Base-by-base conservation (phyloP, 2,329 filamentous ascomycete genomes). In the Phialophora chinensis region DNA sequence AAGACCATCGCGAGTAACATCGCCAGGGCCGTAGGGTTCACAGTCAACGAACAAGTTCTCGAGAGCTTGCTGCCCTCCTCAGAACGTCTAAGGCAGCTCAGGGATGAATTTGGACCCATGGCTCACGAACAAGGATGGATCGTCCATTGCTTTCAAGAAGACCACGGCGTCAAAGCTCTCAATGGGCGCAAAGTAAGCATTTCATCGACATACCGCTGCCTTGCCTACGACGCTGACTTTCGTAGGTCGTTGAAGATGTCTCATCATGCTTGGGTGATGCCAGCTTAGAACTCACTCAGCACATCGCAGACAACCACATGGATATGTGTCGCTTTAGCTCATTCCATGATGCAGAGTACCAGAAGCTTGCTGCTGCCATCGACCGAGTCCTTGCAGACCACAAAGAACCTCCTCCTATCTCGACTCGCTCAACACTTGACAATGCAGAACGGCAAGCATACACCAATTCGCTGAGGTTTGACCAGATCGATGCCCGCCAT, bases 401-500 rank as follows among this genome's bases (percentile, higher is more conserved):
- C 4, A 33, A 14, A 12, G 8, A 42, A 10, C 3, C 8, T 14
- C n/a, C 27, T 47, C 14, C 8, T 1, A 3, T 5, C 10, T 14
- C 20, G 27, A 38, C 8, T 27, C 49, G 11, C 7, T 20, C 20
- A 38, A 27, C 42, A 31, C 33, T 62, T 35, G 62, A 52, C 33
- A 25, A 66, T 59, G 50, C 67, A 47, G 58, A 67, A 61, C 61
- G 57, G 31, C 62, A 66, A 60, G 50, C 38, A 27, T 63, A 50
- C 23, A 60, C 78, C 12, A 64, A 76, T 0, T 76, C 74, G 0
- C 60, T 82, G 7, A 67, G 29, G 6, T 83, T 83, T 66, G 73
- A 78, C 1, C 74, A 79, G 58, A 78, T 82, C 14, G 78, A 81
- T 57, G 56, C 74, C 20, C 78, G 81, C 3, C 74, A 75, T 12